These are phyloP conservation scores for Podosphaera leucotricha DNA, from an alignment of 2,329 filamentous ascomycete genomes.

Conservation along the genomic window DNA sequence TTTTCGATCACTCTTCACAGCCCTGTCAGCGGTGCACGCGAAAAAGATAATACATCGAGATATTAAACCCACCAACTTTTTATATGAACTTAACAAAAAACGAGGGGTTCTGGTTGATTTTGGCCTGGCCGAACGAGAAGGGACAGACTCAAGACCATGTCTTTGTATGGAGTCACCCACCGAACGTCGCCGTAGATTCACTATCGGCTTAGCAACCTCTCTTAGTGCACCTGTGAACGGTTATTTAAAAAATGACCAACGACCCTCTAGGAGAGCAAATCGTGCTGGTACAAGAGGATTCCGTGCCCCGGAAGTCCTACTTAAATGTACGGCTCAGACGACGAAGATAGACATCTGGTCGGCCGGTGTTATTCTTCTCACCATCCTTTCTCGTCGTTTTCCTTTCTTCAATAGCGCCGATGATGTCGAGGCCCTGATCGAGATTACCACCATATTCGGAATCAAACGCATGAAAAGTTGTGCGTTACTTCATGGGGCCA, in stretches of 20 bases:
- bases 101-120: constrained; percentile 95
- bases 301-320: constrained; percentile 81
- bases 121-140: constrained; percentile 73
- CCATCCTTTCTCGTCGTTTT: constrained; percentile 73
- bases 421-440: constrained; percentile 91
- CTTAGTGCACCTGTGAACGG: constrained; percentile 31
- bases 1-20: constrained; percentile 68
- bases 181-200: constrained; percentile 31
- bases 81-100: constrained; percentile 62
- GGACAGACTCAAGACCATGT: constrained; percentile 56
- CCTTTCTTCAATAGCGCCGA: constrained; percentile 99
- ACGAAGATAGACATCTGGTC: constrained; percentile 95
- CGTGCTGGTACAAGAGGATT: constrained; percentile 88
- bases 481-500: constrained; percentile 65
- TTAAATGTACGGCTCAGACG: constrained; percentile 91
- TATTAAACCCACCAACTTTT: constrained; percentile 93
- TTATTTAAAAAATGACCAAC: constrained; percentile 75
- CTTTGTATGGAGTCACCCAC: constrained; percentile 46
- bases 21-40: constrained; percentile 60
- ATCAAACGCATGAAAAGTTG: constrained; percentile 60
- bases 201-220: constrained; percentile 35
- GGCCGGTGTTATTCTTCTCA: constrained; percentile 89
- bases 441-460: constrained; percentile 91
- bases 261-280: constrained; percentile 75
- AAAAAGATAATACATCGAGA: constrained; percentile 77